These are phyloP conservation scores for Logfia minima DNA, from an alignment of 129 eudicot genomes.

Conservation along the genomic window DNA sequence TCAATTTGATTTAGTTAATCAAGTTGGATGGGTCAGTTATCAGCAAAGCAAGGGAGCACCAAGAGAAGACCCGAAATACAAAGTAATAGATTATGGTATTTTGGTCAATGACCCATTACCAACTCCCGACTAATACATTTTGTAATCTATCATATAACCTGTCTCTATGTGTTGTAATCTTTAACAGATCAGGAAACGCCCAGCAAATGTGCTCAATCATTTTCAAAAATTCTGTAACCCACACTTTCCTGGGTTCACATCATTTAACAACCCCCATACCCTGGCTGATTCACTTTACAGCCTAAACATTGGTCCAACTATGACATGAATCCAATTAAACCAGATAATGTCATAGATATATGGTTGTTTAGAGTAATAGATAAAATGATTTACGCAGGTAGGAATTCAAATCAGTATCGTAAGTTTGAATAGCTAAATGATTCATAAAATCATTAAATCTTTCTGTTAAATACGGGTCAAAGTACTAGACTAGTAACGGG, in stretches of 20 bases:
- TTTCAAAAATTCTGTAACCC: constrained; percentile 24
- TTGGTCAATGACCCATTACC: not conserved
- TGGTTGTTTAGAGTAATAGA: not conserved
- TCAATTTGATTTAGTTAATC: not conserved
- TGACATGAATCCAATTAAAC: not conserved
- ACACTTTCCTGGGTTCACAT: constrained; percentile 28
- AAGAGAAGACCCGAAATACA: not conserved
- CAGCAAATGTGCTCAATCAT: constrained; percentile 19
- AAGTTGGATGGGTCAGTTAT: not conserved
- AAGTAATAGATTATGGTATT: not conserved
- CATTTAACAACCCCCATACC: constrained; percentile 38
- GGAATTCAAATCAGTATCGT: not conserved
- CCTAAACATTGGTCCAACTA: constrained; percentile 17
- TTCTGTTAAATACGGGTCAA: constrained; percentile 8
- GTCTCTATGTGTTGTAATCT: not conserved
- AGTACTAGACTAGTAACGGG: constrained; percentile 12
- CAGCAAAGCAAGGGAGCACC: not conserved
- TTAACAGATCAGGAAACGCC: not conserved
- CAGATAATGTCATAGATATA: not conserved
- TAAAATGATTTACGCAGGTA: not conserved
- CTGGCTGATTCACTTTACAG: constrained; percentile 28
- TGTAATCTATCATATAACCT: constrained; percentile 4
- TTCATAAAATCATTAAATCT: not conserved
- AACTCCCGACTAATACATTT: constrained; percentile 7
- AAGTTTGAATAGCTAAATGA: not conserved